Percentiles rank a stretch among this genome's conserved stretches.
Evolutionary conservation across 164 flowering plant genomes (phyloP).

Genomic region (Stephania japonica): DNA sequence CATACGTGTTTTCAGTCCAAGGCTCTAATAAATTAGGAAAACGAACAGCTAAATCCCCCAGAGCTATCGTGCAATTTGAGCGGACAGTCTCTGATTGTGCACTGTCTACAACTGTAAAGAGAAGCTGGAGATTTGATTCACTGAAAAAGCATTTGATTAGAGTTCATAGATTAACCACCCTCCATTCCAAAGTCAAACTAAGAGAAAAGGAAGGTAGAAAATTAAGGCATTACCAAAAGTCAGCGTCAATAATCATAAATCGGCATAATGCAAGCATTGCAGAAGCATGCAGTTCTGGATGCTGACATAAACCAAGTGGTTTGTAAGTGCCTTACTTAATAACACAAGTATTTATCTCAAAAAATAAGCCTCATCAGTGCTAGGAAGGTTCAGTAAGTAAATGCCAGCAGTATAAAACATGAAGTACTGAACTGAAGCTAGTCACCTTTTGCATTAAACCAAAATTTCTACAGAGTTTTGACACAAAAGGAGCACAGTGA

Average conservation of each 20-base stretch:
- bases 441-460: constrained; percentile 81
- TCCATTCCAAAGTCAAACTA: background rate
- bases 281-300: constrained; percentile 83
- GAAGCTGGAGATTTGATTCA: constrained; percentile 91
- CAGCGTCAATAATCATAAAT: constrained; percentile 88
- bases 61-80: constrained; percentile 87
- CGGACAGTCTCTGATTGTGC: constrained; percentile 90
- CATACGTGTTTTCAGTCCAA: constrained; percentile 97
- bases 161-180: background rate
- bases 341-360: background rate
- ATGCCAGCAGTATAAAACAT: background rate
- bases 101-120: constrained; percentile 89
- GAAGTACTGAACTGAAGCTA: constrained; percentile 1
- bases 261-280: constrained; percentile 90
- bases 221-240: constrained; percentile 60
- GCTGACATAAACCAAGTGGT: constrained; percentile 34
- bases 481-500: constrained; percentile 62
- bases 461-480: constrained; percentile 85
- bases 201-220: background rate
- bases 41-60: constrained; percentile 95
- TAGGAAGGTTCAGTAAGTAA: background rate
- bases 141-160: constrained; percentile 38
- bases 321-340: constrained; percentile 12
- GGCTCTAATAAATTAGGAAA: constrained; percentile 98
- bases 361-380: background rate